Evolutionary conservation across 148 eudicot genomes (phyloP).

Genomic region (Amaranthus palmeri): DNA sequence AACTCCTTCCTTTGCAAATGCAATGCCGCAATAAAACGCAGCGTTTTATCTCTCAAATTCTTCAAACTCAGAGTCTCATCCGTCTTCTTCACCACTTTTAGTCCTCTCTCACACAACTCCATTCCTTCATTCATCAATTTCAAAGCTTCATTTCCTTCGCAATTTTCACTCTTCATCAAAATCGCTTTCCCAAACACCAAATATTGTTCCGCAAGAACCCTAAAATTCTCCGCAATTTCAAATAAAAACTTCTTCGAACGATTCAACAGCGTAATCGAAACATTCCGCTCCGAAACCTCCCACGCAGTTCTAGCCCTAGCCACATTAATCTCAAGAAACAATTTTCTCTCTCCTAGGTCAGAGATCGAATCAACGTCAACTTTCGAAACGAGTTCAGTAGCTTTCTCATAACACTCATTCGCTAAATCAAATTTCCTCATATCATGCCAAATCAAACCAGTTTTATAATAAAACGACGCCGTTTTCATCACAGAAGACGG

Average conservation of each 20-base stretch:
- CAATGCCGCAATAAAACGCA: slow-evolving; percentile 84
- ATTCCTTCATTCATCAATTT: slow-evolving; percentile 83
- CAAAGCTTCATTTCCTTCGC: slow-evolving; percentile 52
- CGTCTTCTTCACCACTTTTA: slow-evolving; percentile 55
- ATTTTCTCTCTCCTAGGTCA: slow-evolving; percentile 62
- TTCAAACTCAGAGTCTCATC: slow-evolving; percentile 59
- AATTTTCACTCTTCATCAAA: slow-evolving; percentile 38
- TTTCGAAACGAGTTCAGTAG: slow-evolving; percentile 57
- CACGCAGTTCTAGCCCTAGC: slow-evolving; percentile 80
- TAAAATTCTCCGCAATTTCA: slow-evolving; percentile 48
- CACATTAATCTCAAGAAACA: slow-evolving; percentile 58
- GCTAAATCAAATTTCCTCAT: slow-evolving; percentile 55
- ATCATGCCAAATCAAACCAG: slow-evolving; percentile 73
- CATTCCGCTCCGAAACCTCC: slow-evolving; percentile 66
- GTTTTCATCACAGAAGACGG: slow-evolving; percentile 68
- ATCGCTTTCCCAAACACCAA: slow-evolving; percentile 56
- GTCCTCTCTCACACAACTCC: slow-evolving; percentile 78
- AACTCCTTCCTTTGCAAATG: slow-evolving; percentile 84
- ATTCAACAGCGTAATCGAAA: slow-evolving; percentile 57
- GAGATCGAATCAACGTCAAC: slow-evolving; percentile 40
- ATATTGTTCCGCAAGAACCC: slow-evolving; percentile 60
- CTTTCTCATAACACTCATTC: slow-evolving; percentile 72
- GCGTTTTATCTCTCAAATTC: slow-evolving; percentile 48
- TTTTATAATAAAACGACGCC: slow-evolving; percentile 73
- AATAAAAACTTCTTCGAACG: slow-evolving; percentile 65